A percentile compares a stretch with the other conserved stretches of the same genome.
Evolutionary conservation across 371 early-diverging fungal species (phyloP).

Genomic region (Phascolomyces articulosus): DNA sequence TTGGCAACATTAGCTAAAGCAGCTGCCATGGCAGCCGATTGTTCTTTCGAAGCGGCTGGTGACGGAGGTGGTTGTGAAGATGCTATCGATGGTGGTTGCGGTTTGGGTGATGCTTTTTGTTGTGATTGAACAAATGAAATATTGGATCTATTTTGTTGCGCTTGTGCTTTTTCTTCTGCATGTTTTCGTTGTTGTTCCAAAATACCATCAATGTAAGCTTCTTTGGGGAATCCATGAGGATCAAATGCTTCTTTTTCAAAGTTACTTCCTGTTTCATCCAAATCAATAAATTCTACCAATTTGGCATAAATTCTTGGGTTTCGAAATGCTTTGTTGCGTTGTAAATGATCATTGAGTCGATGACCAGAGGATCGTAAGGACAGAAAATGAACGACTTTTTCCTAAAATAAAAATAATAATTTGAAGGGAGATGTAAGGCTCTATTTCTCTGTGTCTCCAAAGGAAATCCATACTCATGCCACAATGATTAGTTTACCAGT

Average conservation of each 20-base stretch:
- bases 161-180: conserved; percentile 43
- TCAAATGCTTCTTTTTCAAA: conserved; percentile 59
- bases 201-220: conserved; percentile 59
- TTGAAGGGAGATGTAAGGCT: too few relatives aligned
- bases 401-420: conserved; percentile 43
- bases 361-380: conserved; percentile 52
- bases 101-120: neutral
- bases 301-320: conserved; percentile 84
- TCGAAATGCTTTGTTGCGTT: conserved; percentile 73
- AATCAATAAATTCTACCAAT: conserved; percentile 71
- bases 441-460: too few relatives aligned
- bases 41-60: too few relatives aligned
- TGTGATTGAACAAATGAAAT: conserved; percentile 27
- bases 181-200: conserved; percentile 40
- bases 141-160: conserved; percentile 34
- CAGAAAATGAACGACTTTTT: conserved; percentile 67
- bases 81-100: neutral
- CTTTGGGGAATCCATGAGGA: conserved; percentile 52
- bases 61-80: neutral
- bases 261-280: conserved; percentile 77
- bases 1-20: conserved; percentile 48
- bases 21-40: conserved; percentile 35
- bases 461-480: too few relatives aligned
- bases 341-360: conserved; percentile 69
- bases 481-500: conserved; percentile 33